Evolutionary conservation across 2,329 filamentous ascomycete genomes (phyloP).

Genomic region (Cryphonectria japonica): DNA sequence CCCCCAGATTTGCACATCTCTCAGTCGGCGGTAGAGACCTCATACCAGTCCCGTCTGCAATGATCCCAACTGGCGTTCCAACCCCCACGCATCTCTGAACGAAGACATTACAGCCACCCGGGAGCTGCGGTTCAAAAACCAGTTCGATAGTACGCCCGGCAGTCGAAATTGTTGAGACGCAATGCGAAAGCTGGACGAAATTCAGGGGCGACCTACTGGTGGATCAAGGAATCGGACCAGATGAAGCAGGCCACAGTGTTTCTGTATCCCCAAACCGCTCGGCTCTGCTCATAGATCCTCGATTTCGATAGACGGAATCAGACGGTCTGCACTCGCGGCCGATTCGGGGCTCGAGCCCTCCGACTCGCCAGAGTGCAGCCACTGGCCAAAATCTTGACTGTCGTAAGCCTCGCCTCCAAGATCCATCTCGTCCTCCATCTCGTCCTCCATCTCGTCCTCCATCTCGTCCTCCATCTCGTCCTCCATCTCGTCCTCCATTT

Average conservation of each 20-base stretch:
- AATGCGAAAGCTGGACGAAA: neutral
- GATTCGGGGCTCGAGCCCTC: neutral
- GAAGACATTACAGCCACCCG: neutral
- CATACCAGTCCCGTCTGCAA: neutral
- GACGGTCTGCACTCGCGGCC: neutral
- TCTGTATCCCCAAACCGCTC: neutral
- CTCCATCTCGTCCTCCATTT: neutral
- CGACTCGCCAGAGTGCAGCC: neutral
- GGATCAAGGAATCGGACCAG: neutral
- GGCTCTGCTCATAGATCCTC: neutral
- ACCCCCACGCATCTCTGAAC: neutral
- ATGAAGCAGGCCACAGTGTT: neutral
- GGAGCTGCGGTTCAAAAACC: neutral
- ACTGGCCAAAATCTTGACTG: neutral
- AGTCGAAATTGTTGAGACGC: neutral
- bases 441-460: neutral
- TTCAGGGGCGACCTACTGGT: neutral
- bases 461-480: neutral
- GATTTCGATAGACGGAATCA: neutral
- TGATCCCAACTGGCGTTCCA: neutral
- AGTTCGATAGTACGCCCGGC: neutral
- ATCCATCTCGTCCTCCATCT: neutral
- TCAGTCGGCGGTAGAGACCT: neutral
- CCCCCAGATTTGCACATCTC: neutral
- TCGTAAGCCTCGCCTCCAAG: neutral